phyloP scores from a whole-genome alignment of 768 basidiomycete species.

The Infundibulicybe gibba region DNA sequence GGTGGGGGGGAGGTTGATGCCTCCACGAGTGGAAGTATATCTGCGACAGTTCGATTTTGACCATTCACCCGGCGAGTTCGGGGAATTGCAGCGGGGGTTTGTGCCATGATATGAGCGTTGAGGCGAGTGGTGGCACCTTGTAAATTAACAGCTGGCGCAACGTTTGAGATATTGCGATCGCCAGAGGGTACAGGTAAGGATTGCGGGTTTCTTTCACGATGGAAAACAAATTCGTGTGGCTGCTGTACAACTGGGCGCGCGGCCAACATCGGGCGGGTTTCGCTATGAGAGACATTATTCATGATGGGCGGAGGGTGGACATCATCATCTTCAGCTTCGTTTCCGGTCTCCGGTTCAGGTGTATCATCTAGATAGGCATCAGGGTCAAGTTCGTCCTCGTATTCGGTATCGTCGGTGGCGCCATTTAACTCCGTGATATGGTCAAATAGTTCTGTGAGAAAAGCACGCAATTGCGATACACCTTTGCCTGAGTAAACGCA shows the following conservation, averaged over 20 bases:
- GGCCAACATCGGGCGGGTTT: slow-evolving; percentile 13
- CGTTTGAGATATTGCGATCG: slow-evolving; percentile 5
- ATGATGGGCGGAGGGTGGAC: slow-evolving; percentile 24
- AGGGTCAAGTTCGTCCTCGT: slow-evolving; percentile 56
- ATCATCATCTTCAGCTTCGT: slow-evolving; percentile 26
- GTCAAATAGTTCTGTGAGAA: slow-evolving; percentile 72
- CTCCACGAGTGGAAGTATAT: slow-evolving; percentile 61
- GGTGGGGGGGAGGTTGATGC: slow-evolving; percentile 54
- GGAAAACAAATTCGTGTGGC: slow-evolving; percentile 30
- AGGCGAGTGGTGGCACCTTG: slow-evolving; percentile 30
- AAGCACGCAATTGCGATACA: slow-evolving; percentile 76
- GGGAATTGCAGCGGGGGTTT: slow-evolving; percentile 25
- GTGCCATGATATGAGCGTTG: slow-evolving; percentile 30
- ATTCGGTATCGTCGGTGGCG: slow-evolving; percentile 67
- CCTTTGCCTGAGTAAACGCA: slow-evolving; percentile 97
- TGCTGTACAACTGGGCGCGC: slow-evolving; percentile 9
- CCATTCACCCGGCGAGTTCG: slow-evolving; percentile 35
- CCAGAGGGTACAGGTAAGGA: slow-evolving; percentile 17
- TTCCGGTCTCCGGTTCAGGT: slow-evolving; percentile 34
- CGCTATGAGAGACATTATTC: slow-evolving; percentile 18
- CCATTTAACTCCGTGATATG: slow-evolving; percentile 71
- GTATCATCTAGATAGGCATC: slow-evolving; percentile 47
- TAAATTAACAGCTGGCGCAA: slow-evolving; percentile 26
- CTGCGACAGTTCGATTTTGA: slow-evolving; percentile 29
- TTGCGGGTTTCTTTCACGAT: slow-evolving; percentile 24